Evolutionary conservation across 116 monocot genomes (phyloP).

Genomic region (Dioscorea cayenensis): DNA sequence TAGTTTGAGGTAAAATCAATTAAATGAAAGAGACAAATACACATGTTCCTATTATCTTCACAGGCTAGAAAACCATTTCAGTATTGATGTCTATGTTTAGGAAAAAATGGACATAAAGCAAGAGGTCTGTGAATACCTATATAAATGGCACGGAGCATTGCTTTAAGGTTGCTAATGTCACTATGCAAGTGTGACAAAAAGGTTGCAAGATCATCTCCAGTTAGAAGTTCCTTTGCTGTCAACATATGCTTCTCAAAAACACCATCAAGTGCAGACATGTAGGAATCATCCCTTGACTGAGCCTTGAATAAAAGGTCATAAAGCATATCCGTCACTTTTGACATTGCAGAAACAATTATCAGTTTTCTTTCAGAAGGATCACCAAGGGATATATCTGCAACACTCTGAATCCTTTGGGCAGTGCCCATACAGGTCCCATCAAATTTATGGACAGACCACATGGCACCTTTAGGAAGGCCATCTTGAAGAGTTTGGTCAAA

Average conservation of each 20-base stretch:
- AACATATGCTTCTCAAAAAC: conserved; percentile 83
- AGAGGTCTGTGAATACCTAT: conserved; percentile 48
- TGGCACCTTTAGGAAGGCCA: conserved; percentile 56
- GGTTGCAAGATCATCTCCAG: conserved; percentile 61
- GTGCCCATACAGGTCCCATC: conserved; percentile 98
- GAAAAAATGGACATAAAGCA: background rate
- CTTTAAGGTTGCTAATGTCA: conserved; percentile 89
- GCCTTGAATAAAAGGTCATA: conserved; percentile 77
- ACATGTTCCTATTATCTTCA: background rate
- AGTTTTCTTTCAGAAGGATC: conserved; percentile 88
- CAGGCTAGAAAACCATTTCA: background rate
- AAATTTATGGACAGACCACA: conserved; percentile 99
- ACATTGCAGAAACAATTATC: conserved; percentile 96
- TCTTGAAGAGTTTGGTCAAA: conserved; percentile 32
- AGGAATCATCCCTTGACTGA: conserved; percentile 80
- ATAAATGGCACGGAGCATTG: conserved; percentile 93
- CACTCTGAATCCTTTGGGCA: conserved; percentile 69
- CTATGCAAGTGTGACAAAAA: conserved; percentile 70
- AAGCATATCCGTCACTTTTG: conserved; percentile 97
- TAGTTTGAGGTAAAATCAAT: background rate
- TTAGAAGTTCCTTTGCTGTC: conserved; percentile 82
- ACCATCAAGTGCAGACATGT: conserved; percentile 52
- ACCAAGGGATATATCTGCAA: conserved; percentile 54
- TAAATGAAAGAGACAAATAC: background rate
- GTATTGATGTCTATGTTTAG: background rate